Conservation (phyloP, 1,284 basidiomycete species). For the Pyrrhoderma noxium region DNA sequence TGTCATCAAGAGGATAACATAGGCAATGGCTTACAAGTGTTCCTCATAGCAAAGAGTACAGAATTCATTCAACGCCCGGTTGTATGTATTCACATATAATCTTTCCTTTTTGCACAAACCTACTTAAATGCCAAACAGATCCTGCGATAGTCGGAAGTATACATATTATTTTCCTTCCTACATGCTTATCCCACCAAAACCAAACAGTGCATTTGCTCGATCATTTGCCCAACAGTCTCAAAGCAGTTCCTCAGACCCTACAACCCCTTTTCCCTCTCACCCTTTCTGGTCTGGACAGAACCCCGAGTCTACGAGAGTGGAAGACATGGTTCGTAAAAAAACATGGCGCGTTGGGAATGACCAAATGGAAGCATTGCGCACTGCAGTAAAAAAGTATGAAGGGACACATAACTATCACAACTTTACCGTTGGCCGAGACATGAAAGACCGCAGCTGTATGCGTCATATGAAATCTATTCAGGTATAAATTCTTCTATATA, state of each 20-base stretch:
- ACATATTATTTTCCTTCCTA: constrained; percentile 97
- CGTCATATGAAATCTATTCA: constrained; percentile 83
- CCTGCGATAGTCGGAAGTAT: constrained; percentile 92
- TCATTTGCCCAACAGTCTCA: constrained; percentile 32
- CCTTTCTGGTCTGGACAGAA: constrained; percentile 42
- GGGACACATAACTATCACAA: constrained; percentile 96
- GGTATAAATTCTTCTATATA: constrained; percentile 36
- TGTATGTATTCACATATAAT: constrained; percentile 47
- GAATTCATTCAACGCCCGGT: constrained; percentile 88
- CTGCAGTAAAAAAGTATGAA: constrained; percentile 57
- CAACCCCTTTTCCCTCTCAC: constrained; percentile 21
- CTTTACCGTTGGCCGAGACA: constrained; percentile 87
- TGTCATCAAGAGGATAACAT: constrained; percentile 23
- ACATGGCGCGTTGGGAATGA: constrained; percentile 56
- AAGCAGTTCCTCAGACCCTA: constrained; percentile 17
- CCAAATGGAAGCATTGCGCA: constrained; percentile 51
- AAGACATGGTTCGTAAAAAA: constrained; percentile 57
- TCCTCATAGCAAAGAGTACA: constrained; percentile 60
- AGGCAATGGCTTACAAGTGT: background rate
- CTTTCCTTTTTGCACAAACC: background rate
- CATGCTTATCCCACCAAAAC: constrained; percentile 86
- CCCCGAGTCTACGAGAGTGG: constrained; percentile 35
- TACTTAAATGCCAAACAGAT: constrained; percentile 34
- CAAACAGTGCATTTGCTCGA: constrained; percentile 56
- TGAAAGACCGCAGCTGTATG: constrained; percentile 73